A percentile compares a stretch with the other conserved stretches of the same genome.
phyloP scores from a whole-genome alignment of 163 green algal species.

The Scenedesmus sp. region DNA sequence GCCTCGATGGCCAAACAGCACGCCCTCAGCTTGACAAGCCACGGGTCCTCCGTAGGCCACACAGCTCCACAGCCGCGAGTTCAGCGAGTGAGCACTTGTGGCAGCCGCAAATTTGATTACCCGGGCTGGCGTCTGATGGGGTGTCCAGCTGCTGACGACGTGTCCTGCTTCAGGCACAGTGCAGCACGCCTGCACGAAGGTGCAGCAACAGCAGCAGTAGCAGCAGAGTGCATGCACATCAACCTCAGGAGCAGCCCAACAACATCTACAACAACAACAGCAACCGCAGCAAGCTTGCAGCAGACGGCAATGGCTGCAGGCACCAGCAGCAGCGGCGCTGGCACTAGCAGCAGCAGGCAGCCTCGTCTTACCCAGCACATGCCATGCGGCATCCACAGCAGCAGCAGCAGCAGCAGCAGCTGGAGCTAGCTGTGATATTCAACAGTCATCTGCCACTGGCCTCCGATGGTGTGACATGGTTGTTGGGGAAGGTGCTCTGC shows the following conservation, averaged over 20 bases:
- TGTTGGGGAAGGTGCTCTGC: slow-evolving; percentile 20
- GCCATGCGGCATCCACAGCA: background rate
- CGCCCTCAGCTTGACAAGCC: background rate
- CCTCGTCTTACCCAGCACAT: background rate
- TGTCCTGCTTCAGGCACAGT: background rate
- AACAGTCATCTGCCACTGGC: background rate
- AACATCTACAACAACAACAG: background rate
- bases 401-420: slow-evolving; percentile 33
- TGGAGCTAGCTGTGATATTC: slow-evolving; percentile 23
- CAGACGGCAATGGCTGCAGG: background rate
- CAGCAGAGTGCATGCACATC: background rate
- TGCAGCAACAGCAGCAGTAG: background rate
- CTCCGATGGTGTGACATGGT: slow-evolving; percentile 49
- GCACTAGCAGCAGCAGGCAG: slow-evolving; percentile 6
- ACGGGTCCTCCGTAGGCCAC: background rate
- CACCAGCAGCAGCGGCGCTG: background rate
- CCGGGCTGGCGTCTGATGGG: background rate
- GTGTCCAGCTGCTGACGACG: background rate
- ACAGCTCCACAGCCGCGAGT: background rate
- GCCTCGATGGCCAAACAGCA: background rate
- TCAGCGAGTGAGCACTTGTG: background rate
- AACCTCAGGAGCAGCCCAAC: background rate
- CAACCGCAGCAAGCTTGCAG: background rate
- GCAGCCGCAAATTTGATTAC: no score
- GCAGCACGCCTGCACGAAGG: background rate